A percentile compares a stretch with the other conserved stretches of the same genome.
Evolutionary conservation across 805 yeast genomes (phyloP).

Genomic region (Candida maris): DNA sequence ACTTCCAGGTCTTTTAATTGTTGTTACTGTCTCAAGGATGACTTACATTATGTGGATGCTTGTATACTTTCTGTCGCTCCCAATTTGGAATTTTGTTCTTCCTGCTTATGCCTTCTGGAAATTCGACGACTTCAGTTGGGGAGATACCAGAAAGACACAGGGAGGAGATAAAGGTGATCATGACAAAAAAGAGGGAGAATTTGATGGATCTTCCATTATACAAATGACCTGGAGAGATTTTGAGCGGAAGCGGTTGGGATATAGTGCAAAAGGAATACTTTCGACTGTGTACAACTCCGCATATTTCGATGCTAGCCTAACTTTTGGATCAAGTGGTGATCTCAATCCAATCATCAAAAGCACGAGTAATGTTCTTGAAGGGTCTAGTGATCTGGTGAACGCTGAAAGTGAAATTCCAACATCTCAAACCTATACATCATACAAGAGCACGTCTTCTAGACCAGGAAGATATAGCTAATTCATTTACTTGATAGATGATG

Average conservation of each 20-base stretch:
- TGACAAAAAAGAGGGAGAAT: conserved; percentile 71
- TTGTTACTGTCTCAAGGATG: conserved; percentile 72
- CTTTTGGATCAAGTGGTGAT: conserved; percentile 4
- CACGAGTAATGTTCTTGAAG: neutral
- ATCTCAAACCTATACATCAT: conserved; percentile 12
- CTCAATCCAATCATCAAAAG: neutral
- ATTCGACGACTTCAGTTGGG: conserved; percentile 96
- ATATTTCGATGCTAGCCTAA: conserved; percentile 6
- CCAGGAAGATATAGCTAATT: neutral
- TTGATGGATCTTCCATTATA: conserved; percentile 84
- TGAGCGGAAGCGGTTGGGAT: conserved; percentile 57
- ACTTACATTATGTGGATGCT: conserved; percentile 76
- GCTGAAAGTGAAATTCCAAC: conserved; percentile 7
- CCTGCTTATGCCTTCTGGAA: conserved; percentile 92
- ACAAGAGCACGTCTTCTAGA: conserved; percentile 12
- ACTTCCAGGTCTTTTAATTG: conserved; percentile 76
- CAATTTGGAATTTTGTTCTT: conserved; percentile 89
- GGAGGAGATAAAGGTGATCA: conserved; percentile 69
- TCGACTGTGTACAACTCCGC: conserved; percentile 28
- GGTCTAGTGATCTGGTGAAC: conserved; percentile 7
- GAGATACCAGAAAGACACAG: conserved; percentile 81
- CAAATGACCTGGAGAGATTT: conserved; percentile 96
- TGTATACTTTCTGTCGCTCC: conserved; percentile 74
- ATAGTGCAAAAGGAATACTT: conserved; percentile 17
- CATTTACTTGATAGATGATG: neutral